Evolutionary conservation across 768 basidiomycete species (phyloP).

Genomic region (Melanogaster broomeanus): DNA sequence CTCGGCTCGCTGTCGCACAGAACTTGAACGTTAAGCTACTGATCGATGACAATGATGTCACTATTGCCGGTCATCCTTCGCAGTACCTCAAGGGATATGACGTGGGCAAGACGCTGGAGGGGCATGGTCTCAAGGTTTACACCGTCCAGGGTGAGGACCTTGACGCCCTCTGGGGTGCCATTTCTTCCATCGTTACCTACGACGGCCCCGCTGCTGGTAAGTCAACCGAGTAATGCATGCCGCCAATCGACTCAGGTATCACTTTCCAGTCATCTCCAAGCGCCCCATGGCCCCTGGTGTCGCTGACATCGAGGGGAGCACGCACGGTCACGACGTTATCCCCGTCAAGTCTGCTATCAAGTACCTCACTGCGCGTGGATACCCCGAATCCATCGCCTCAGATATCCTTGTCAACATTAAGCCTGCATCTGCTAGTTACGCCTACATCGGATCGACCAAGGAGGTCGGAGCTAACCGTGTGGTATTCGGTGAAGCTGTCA

Average conservation of each 20-base stretch:
- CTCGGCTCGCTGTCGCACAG: constrained; percentile 83
- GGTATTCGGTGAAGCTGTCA: constrained; percentile 84
- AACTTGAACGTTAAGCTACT: constrained; percentile 81
- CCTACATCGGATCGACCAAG: constrained; percentile 70
- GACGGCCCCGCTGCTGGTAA: constrained; percentile 79
- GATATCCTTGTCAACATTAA: constrained; percentile 67
- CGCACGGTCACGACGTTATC: constrained; percentile 85
- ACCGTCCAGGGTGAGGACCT: constrained; percentile 78
- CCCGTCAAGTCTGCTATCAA: constrained; percentile 78
- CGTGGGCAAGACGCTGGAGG: constrained; percentile 68
- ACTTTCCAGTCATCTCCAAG: constrained; percentile 61
- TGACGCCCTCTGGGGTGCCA: constrained; percentile 71
- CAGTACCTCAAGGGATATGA: constrained; percentile 82
- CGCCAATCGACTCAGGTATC: background rate
- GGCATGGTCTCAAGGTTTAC: constrained; percentile 80
- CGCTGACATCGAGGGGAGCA: constrained; percentile 73
- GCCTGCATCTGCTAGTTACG: constrained; percentile 53
- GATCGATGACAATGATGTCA: constrained; percentile 91
- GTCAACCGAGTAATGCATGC: constrained; percentile 12
- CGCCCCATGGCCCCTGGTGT: constrained; percentile 70
- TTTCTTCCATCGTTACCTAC: constrained; percentile 54
- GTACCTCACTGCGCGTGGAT: constrained; percentile 68
- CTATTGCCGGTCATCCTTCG: constrained; percentile 90
- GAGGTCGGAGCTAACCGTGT: constrained; percentile 81
- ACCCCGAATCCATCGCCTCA: constrained; percentile 45